Percentiles rank a stretch among this genome's conserved stretches.
Evolutionary conservation across 2,329 filamentous ascomycete genomes (phyloP).

Genomic region (Calcarisporium arbuscula): DNA sequence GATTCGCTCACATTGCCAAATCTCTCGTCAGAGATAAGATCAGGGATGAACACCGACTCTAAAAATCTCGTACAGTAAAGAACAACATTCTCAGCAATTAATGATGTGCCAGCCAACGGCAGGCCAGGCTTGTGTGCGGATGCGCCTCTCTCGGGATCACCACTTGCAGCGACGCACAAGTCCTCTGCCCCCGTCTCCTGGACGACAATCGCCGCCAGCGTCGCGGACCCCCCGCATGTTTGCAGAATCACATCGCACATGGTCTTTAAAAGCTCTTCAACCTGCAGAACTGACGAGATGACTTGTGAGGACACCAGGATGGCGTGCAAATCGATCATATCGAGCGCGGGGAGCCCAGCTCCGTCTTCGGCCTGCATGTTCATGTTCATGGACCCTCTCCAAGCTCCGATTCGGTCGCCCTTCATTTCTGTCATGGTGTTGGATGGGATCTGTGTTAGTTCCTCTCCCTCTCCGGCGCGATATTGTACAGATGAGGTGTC

Average conservation of each 20-base stretch:
- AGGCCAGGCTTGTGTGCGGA: constrained; percentile 60
- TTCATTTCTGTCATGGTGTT: constrained; percentile 43
- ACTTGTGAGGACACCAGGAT: constrained; percentile 75
- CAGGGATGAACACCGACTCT: constrained; percentile 67
- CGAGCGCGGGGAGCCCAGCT: constrained; percentile 63
- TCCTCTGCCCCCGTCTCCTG: constrained; percentile 56
- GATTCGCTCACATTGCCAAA: constrained; percentile 68
- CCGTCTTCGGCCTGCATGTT: constrained; percentile 48
- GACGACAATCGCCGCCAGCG: constrained; percentile 66
- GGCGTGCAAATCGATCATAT: constrained; percentile 76
- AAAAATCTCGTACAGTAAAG: constrained; percentile 72
- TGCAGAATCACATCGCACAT: constrained; percentile 79
- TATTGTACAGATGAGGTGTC: constrained; percentile 49
- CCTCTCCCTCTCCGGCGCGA: constrained; percentile 37
- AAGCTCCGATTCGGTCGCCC: constrained; percentile 55
- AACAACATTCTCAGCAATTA: constrained; percentile 71
- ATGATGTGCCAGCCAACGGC: constrained; percentile 56
- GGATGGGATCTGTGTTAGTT: constrained; percentile 33
- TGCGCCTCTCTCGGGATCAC: constrained; percentile 63
- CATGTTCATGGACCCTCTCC: constrained; percentile 52
- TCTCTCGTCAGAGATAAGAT: constrained; percentile 67
- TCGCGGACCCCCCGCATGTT: constrained; percentile 65
- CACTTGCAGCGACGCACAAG: constrained; percentile 70
- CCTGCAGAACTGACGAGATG: constrained; percentile 69
- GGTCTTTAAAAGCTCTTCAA: constrained; percentile 69